Percentiles rank a stretch among this genome's conserved stretches.
These are phyloP conservation scores for Euclidium syriacum DNA, from an alignment of 345 rosid species.

Conservation along the genomic window DNA sequence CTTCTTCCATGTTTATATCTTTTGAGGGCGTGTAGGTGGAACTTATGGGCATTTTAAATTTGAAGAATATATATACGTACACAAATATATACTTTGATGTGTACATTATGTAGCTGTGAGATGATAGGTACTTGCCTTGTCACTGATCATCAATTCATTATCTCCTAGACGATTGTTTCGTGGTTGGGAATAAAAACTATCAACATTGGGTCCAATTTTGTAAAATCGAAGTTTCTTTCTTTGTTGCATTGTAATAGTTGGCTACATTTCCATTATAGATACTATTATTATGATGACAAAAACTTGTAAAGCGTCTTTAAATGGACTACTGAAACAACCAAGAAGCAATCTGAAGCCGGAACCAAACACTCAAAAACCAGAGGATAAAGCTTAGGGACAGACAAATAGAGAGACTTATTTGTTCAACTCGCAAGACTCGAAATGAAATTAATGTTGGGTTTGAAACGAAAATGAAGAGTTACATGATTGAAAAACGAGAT, in stretches of 20 bases:
- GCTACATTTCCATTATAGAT: background rate
- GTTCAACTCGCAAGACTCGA: background rate
- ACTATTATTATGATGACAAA: background rate
- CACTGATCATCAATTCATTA: too few relatives aligned
- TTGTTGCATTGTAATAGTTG: background rate
- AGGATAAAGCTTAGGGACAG: background rate
- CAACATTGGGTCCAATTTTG: background rate
- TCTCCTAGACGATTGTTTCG: constrained; percentile 1
- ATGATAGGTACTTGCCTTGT: background rate
- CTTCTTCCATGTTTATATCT: background rate
- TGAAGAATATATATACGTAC: background rate
- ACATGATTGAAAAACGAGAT: constrained; percentile 12
- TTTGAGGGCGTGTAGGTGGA: constrained; percentile 3
- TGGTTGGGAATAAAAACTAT: background rate
- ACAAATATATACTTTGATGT: background rate
- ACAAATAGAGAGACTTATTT: background rate
- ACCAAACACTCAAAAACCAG: background rate
- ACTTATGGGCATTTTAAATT: background rate
- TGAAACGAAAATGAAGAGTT: constrained; percentile 1
- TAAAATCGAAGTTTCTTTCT: too few relatives aligned
- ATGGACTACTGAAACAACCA: too few relatives aligned
- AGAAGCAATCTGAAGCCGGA: background rate
- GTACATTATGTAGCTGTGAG: background rate
- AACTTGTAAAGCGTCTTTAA: too few relatives aligned
- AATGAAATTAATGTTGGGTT: constrained; percentile 14